Percentiles rank a stretch among this genome's conserved stretches.
These are phyloP conservation scores for Metarhizium sp. DNA, from an alignment of 2,329 filamentous ascomycete species.

Conservation along the genomic window DNA sequence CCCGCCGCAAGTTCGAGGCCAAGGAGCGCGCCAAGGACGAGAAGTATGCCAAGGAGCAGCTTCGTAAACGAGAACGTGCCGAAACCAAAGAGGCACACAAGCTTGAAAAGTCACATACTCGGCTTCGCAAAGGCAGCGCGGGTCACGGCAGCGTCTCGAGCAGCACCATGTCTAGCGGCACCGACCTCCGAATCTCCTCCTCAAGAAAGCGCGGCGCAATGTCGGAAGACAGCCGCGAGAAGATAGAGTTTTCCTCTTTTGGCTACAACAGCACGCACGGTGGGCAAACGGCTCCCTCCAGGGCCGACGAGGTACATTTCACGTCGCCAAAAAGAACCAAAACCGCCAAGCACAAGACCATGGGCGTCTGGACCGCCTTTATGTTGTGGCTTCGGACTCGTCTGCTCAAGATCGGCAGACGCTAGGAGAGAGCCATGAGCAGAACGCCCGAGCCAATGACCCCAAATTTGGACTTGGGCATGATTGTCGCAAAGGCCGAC, in stretches of 20 bases:
- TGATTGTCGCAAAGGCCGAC: conserved; percentile 4
- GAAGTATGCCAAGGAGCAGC: conserved; percentile 50
- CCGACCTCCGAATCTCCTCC: conserved; percentile 17
- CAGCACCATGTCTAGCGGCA: conserved; percentile 21
- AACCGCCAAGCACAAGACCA: conserved; percentile 50
- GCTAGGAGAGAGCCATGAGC: conserved; percentile 17
- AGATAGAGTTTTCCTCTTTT: conserved; percentile 25
- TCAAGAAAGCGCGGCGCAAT: conserved; percentile 15
- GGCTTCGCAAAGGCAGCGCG: conserved; percentile 28
- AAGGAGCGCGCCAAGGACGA: conserved; percentile 53
- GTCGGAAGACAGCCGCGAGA: conserved; percentile 26
- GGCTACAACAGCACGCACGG: conserved; percentile 32
- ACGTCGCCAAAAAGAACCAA: conserved; percentile 29
- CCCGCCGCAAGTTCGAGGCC: conserved; percentile 53
- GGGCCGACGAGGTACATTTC: conserved; percentile 34
- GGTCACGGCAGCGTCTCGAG: conserved; percentile 20
- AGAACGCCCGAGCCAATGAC: not conserved
- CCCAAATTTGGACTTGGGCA: conserved; percentile 5
- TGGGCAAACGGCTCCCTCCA: conserved; percentile 15
- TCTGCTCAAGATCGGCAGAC: conserved; percentile 30
- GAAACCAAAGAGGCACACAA: conserved; percentile 46
- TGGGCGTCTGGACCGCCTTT: conserved; percentile 53
- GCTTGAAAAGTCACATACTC: conserved; percentile 36
- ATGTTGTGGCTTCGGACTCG: conserved; percentile 55
- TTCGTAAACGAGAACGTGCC: conserved; percentile 48